Conservation (phyloP, 192 early-diverging fungal genomes). For the Pilobolus umbonatus region DNA sequence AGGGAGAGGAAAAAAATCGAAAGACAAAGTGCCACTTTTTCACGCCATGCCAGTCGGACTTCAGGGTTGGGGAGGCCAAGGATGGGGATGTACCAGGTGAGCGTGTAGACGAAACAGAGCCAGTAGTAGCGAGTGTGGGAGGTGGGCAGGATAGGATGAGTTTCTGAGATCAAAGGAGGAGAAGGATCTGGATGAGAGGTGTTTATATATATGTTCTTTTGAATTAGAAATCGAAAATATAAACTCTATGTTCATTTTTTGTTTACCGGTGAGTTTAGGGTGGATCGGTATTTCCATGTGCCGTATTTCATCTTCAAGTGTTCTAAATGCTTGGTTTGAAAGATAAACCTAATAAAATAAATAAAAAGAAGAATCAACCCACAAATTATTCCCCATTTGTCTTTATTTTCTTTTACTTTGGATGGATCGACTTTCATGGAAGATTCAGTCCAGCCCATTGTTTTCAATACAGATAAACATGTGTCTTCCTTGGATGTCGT, state of each 20-base stretch:
- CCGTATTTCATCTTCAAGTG: slow-evolving; percentile 76
- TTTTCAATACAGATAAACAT: slow-evolving; percentile 26
- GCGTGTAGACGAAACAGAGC: slow-evolving; percentile 74
- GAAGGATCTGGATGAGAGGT: background rate
- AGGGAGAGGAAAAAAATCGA: slow-evolving; percentile 76
- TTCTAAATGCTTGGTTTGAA: slow-evolving; percentile 73
- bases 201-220: background rate
- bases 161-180: too few species aligned
- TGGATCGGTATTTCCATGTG: slow-evolving; percentile 52
- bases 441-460: slow-evolving; percentile 22
- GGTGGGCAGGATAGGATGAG: too few species aligned
- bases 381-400: background rate
- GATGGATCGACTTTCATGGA: background rate
- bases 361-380: background rate
- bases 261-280: background rate
- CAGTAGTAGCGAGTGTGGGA: too few species aligned
- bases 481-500: too few species aligned
- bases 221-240: background rate
- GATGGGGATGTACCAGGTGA: slow-evolving; percentile 82
- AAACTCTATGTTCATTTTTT: background rate
- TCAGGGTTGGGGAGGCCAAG: slow-evolving; percentile 72
- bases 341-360: slow-evolving; percentile 55
- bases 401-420: slow-evolving; percentile 3
- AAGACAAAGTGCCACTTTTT: slow-evolving; percentile 91
- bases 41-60: slow-evolving; percentile 92